Percentiles rank a stretch among this genome's conserved stretches.
Evolutionary conservation across 139 green algal genomes (phyloP).

Genomic region (Auxenochlorella pyrenoidosa): DNA sequence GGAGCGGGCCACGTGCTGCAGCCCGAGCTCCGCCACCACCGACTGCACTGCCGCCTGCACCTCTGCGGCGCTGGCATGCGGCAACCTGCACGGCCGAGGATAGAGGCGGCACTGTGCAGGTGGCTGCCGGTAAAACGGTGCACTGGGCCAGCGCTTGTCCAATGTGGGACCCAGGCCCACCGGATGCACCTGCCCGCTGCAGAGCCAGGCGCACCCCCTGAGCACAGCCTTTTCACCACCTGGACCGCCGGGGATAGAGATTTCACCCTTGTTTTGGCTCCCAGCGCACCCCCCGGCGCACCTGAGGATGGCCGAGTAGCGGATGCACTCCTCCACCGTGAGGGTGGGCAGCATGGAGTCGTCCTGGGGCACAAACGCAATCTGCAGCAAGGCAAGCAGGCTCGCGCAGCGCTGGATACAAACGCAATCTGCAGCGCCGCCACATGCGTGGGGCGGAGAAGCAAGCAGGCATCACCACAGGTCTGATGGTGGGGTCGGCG

Average conservation of each 20-base stretch:
- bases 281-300: too few species aligned
- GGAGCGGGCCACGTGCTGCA: conserved; percentile 48
- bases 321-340: conserved; percentile 78
- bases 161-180: too few species aligned
- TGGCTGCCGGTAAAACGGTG: too few species aligned
- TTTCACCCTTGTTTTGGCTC: too few species aligned
- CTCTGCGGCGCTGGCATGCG: not conserved
- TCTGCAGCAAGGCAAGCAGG: not conserved
- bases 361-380: conserved; percentile 53
- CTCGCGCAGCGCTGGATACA: not conserved
- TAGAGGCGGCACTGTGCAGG: too few species aligned
- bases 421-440: too few species aligned
- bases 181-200: not conserved
- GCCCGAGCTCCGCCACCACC: conserved; percentile 55
- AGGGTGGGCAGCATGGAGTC: conserved; percentile 75
- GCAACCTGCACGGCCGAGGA: conserved; percentile 13
- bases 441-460: too few species aligned
- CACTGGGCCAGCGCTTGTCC: too few species aligned
- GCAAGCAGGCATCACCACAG: too few species aligned
- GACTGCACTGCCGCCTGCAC: conserved; percentile 40
- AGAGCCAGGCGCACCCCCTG: not conserved
- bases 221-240: too few species aligned
- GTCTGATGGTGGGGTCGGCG: too few species aligned
- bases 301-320: conserved; percentile 68
- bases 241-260: too few species aligned